phyloP scores from a whole-genome alignment of 345 rosid species.

The Xanthoceras sorbifolium region DNA sequence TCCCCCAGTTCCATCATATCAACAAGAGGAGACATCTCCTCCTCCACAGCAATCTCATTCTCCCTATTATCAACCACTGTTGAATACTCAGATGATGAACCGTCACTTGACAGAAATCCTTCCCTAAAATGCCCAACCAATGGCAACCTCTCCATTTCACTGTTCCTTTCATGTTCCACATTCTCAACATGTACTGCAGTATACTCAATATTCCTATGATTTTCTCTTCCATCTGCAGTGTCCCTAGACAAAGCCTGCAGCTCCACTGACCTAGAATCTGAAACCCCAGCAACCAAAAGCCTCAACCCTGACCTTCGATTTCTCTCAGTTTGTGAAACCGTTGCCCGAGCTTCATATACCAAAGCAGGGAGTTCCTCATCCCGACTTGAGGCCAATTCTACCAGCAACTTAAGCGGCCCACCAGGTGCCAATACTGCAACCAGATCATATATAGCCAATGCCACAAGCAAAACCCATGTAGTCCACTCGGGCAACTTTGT shows the following conservation, averaged over 20 bases:
- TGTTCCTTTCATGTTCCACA: slow-evolving; percentile 34
- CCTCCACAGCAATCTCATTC: slow-evolving; percentile 45
- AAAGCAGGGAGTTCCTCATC: slow-evolving; percentile 96
- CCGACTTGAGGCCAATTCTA: slow-evolving; percentile 84
- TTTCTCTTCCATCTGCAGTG: slow-evolving; percentile 35
- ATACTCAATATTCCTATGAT: slow-evolving; percentile 31
- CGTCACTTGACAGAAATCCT: slow-evolving; percentile 43
- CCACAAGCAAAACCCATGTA: slow-evolving; percentile 85
- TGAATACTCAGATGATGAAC: slow-evolving; percentile 53
- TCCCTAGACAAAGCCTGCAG: slow-evolving; percentile 55
- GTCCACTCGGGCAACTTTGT: slow-evolving; percentile 97
- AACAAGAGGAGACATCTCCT: slow-evolving; percentile 90
- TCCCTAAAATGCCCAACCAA: slow-evolving; percentile 45
- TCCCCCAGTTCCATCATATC: slow-evolving; percentile 48
- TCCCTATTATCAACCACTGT: slow-evolving; percentile 41
- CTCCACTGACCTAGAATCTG: slow-evolving; percentile 76
- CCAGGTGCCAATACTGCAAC: slow-evolving; percentile 96
- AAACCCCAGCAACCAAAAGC: slow-evolving; percentile 63
- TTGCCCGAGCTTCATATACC: slow-evolving; percentile 94
- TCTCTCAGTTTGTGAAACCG: slow-evolving; percentile 45
- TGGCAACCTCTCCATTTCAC: slow-evolving; percentile 53
- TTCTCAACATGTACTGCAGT: slow-evolving; percentile 32
- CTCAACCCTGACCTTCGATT: slow-evolving; percentile 51
- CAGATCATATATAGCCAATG: slow-evolving; percentile 88
- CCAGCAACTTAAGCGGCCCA: slow-evolving; percentile 91